Conservation (phyloP, 2,329 filamentous ascomycete genomes). For the Aspergillus sp. region DNA sequence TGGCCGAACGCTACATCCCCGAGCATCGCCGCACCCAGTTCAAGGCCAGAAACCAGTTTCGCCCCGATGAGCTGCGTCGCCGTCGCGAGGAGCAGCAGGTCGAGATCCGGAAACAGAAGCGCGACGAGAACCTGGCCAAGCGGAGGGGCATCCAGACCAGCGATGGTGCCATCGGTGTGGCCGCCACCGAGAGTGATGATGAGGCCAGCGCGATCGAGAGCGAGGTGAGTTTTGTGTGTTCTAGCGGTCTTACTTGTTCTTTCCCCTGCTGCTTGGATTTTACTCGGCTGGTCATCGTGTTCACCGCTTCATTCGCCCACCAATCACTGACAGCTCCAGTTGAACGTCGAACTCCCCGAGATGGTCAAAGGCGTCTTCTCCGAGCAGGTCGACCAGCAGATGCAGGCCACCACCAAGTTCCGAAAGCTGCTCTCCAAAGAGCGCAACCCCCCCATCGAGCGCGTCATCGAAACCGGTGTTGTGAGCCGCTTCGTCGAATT, state of each 20-base stretch:
- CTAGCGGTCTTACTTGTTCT: conserved; percentile 5
- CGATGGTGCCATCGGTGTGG: conserved; percentile 53
- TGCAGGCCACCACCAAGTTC: conserved; percentile 96
- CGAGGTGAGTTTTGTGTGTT: conserved; percentile 59
- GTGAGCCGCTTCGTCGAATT: conserved; percentile 97
- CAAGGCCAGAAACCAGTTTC: conserved; percentile 99
- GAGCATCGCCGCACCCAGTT: conserved; percentile 98
- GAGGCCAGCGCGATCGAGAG: conserved; percentile 89
- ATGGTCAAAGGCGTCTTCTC: conserved; percentile 99
- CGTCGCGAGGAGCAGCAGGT: conserved; percentile 99
- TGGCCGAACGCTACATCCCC: conserved; percentile 98
- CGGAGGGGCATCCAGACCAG: conserved; percentile 83
- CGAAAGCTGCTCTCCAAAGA: conserved; percentile 96
- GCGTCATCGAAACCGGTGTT: conserved; percentile 97
- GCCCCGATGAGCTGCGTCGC: conserved; percentile 95
- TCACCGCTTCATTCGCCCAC: conserved; percentile 19
- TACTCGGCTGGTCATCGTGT: conserved; percentile 13
- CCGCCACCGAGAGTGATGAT: conserved; percentile 93
- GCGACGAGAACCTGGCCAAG: conserved; percentile 98
- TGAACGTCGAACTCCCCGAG: conserved; percentile 94
- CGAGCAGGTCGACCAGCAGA: conserved; percentile 95
- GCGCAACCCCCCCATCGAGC: conserved; percentile 96
- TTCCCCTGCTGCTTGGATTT: conserved; percentile 19
- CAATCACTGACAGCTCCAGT: conserved; percentile 43
- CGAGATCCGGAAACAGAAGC: conserved; percentile 96